Percentiles rank a stretch among this genome's conserved stretches.
These are phyloP conservation scores for Chrysoporthe deuterocubensis DNA, from an alignment of 2,329 filamentous ascomycete species.

Conservation along the genomic window DNA sequence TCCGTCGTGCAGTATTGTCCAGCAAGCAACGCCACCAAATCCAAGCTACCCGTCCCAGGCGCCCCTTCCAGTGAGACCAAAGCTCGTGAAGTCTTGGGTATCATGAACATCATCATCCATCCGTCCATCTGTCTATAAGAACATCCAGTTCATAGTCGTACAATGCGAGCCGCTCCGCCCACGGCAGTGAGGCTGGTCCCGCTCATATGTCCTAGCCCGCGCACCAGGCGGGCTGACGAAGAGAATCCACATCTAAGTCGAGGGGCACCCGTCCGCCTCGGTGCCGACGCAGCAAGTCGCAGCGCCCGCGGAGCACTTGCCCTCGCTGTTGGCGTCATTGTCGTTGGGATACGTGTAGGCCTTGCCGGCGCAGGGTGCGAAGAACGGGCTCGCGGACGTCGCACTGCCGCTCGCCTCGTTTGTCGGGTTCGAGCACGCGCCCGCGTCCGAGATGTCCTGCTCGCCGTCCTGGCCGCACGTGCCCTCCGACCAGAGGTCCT, in stretches of 20 bases:
- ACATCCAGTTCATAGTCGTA: not conserved
- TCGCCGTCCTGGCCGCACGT: conserved; percentile 13
- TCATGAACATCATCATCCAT: not conserved
- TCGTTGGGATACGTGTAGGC: conserved; percentile 26
- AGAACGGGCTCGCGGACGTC: conserved; percentile 18
- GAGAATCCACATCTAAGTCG: not conserved
- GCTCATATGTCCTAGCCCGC: not conserved
- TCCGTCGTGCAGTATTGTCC: not conserved
- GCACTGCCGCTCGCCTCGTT: conserved; percentile 3
- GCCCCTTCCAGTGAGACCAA: not conserved
- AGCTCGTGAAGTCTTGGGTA: not conserved
- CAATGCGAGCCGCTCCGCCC: not conserved
- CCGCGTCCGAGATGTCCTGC: conserved; percentile 6
- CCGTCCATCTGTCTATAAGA: not conserved
- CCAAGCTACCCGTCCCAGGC: not conserved
- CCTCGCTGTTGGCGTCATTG: conserved; percentile 22
- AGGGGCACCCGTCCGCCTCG: conserved; percentile 14
- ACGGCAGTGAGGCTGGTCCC: not conserved
- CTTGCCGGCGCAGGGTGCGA: conserved; percentile 23
- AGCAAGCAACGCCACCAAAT: not conserved
- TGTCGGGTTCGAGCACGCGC: conserved; percentile 25
- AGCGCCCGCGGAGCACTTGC: conserved; percentile 13
- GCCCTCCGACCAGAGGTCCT: conserved; percentile 20
- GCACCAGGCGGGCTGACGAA: not conserved
- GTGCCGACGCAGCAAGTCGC: conserved; percentile 26